Conservation (phyloP, 1,139 yeast species). For the Martiniozyma asiatica region DNA sequence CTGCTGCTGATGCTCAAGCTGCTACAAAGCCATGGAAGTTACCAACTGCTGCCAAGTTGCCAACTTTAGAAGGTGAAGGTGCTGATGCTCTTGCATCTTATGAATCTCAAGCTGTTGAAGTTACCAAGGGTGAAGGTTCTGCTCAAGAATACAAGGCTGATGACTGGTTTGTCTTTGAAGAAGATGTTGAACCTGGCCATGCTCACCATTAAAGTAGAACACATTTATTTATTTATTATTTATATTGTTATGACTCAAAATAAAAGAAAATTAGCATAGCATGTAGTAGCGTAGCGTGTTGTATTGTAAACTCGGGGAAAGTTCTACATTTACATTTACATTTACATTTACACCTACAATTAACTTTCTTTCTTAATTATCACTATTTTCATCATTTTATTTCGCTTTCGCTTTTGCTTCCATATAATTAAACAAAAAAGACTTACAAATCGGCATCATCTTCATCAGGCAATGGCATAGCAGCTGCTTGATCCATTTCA, state of each 20-base stretch:
- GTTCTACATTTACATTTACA: slow-evolving; percentile 1
- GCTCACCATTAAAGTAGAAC: slow-evolving; percentile 27
- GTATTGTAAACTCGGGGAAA: no score
- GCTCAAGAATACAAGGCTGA: slow-evolving; percentile 29
- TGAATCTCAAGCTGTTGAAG: slow-evolving; percentile 68
- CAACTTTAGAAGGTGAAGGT: slow-evolving; percentile 63
- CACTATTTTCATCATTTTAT: no score
- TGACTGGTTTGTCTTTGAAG: slow-evolving; percentile 79
- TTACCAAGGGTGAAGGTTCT: slow-evolving; percentile 32
- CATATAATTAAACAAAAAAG: slow-evolving; percentile 1
- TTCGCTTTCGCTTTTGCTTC: no score
- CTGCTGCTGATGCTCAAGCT: slow-evolving; percentile 66
- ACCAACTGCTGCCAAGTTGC: slow-evolving; percentile 64
- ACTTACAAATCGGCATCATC: slow-evolving; percentile 95
- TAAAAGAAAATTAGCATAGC: no score
- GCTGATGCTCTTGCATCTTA: slow-evolving; percentile 67
- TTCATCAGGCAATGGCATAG: slow-evolving; percentile 99
- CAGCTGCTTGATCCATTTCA: slow-evolving; percentile 99
- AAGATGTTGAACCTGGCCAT: slow-evolving; percentile 50
- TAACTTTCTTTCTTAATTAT: no score
- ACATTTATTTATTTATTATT: neutral
- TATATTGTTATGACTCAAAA: no score
- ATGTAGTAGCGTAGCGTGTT: no score
- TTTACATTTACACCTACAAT: no score
- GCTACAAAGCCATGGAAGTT: slow-evolving; percentile 72